phyloP scores from a whole-genome alignment of 768 basidiomycete species.

The Pisolithus sp. region DNA sequence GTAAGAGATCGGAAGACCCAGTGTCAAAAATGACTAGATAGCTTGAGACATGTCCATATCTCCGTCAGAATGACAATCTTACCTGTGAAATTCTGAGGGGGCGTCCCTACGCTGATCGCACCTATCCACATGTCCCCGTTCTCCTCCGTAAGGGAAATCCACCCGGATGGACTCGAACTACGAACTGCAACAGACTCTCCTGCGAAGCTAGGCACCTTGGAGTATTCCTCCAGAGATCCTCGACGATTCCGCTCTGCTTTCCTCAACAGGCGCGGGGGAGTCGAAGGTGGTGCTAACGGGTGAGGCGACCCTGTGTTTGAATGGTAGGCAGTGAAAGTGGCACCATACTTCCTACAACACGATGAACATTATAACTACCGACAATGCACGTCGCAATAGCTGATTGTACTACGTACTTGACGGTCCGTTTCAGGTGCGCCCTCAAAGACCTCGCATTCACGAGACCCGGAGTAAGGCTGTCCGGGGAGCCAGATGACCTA shows the following conservation, averaged over 20 bases:
- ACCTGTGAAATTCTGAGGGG: slow-evolving; percentile 39
- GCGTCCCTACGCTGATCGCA: slow-evolving; percentile 41
- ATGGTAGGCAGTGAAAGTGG: slow-evolving; percentile 38
- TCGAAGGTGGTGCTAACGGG: slow-evolving; percentile 16
- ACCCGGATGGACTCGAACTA: slow-evolving; percentile 21
- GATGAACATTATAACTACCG: neutral
- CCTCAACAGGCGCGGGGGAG: neutral
- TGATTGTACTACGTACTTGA: slow-evolving; percentile 11
- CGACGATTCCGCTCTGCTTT: neutral
- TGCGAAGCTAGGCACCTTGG: no score
- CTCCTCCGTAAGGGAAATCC: slow-evolving; percentile 31
- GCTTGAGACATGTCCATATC: neutral
- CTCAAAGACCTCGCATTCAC: slow-evolving; percentile 10
- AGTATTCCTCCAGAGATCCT: neutral
- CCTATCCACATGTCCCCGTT: slow-evolving; percentile 40
- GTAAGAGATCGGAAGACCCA: slow-evolving; percentile 45
- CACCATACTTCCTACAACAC: slow-evolving; percentile 34
- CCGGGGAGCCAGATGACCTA: neutral
- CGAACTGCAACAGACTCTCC: slow-evolving; percentile 1
- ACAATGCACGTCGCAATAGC: neutral
- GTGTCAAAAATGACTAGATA: slow-evolving; percentile 47
- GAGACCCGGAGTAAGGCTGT: neutral
- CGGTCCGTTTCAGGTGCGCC: slow-evolving; percentile 10
- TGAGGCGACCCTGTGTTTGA: slow-evolving; percentile 40
- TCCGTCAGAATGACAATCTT: slow-evolving; percentile 1